These are phyloP conservation scores for Saprolegnia diclina DNA, from an alignment of 352 stramenopile species.

Conservation along the genomic window DNA sequence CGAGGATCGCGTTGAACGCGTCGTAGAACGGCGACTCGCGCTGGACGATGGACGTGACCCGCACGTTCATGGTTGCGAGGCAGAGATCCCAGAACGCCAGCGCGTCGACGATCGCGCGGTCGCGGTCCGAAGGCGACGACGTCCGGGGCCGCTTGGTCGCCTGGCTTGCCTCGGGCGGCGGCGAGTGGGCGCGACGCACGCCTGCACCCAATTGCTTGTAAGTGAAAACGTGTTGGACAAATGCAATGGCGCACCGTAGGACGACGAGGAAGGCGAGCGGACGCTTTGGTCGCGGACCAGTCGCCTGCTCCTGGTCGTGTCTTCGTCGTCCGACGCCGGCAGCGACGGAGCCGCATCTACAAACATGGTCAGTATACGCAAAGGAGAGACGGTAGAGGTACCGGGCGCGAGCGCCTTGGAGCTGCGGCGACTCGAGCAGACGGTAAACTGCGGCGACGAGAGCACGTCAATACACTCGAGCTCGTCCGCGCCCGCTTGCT, in stretches of 20 bases:
- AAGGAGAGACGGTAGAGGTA: background rate
- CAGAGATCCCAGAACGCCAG: conserved; percentile 10
- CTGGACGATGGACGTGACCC: background rate
- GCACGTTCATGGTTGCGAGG: background rate
- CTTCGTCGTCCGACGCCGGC: background rate
- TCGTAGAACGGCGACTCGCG: background rate
- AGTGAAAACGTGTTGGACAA: background rate
- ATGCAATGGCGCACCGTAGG: background rate
- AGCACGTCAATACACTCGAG: conserved; percentile 13
- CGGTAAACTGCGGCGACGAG: conserved; percentile 20
- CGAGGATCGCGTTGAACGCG: background rate
- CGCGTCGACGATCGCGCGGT: background rate
- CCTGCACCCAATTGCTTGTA: background rate
- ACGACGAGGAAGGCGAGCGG: background rate
- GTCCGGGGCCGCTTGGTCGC: background rate
- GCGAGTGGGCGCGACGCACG: background rate
- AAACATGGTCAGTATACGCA: background rate
- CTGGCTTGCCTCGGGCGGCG: background rate
- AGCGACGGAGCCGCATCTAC: background rate
- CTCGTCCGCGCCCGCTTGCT: background rate
- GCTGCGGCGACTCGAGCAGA: conserved; percentile 21
- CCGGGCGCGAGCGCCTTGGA: background rate
- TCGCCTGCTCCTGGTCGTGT: background rate
- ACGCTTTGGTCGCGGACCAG: background rate
- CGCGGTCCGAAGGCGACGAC: background rate